Evolutionary conservation across 2,329 filamentous ascomycete species (phyloP).

Genomic region (Colletotrichum simmondsii): DNA sequence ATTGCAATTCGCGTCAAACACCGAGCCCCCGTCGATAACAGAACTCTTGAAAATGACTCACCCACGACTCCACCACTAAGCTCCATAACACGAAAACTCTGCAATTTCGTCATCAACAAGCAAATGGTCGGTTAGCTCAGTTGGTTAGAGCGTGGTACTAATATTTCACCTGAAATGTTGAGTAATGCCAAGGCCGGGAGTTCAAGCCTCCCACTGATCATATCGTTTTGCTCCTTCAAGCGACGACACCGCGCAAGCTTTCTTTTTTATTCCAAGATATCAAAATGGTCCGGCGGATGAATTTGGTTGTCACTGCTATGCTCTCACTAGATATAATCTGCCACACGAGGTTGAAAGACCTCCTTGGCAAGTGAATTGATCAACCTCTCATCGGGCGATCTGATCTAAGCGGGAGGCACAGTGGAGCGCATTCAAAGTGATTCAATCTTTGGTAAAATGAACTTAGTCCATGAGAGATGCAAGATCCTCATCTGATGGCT

Average conservation of each 20-base stretch:
- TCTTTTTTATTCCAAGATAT: neutral
- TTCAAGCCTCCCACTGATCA: conserved; percentile 35
- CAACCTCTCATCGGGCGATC: too few species aligned
- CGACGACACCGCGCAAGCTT: neutral
- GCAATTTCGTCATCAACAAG: accelerated
- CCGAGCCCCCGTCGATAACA: neutral
- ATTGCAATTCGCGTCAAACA: neutral
- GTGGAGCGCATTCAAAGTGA: too few species aligned
- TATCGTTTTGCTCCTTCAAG: neutral
- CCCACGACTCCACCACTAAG: conserved; percentile 3
- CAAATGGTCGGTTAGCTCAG: conserved; percentile 32
- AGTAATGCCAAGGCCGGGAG: conserved; percentile 34
- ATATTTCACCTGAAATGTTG: conserved; percentile 24
- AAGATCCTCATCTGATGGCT: neutral
- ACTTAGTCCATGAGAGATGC: neutral
- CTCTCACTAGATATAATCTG: too few species aligned
- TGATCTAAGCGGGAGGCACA: too few species aligned
- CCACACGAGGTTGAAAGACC: too few species aligned
- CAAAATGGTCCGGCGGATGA: too few species aligned
- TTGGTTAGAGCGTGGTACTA: conserved; percentile 36
- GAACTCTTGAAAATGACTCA: neutral
- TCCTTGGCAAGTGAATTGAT: too few species aligned
- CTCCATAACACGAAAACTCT: neutral
- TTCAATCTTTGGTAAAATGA: too few species aligned
- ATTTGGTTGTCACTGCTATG: too few species aligned